Conservation (phyloP, 176 grass and related monocot genomes). For the Oryza nivara region DNA sequence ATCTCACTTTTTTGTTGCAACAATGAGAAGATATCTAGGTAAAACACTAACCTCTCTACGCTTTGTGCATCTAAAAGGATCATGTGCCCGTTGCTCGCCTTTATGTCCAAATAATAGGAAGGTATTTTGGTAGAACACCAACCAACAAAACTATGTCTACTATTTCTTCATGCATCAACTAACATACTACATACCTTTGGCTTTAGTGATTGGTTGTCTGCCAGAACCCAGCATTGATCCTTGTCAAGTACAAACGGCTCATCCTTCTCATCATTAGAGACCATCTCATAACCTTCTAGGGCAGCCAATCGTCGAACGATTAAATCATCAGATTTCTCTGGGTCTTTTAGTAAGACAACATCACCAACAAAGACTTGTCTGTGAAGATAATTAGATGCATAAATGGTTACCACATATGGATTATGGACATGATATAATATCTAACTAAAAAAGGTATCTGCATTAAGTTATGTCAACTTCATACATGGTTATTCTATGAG, state of each 20-base stretch:
- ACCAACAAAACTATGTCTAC: not conserved
- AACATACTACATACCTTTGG: constrained; percentile 65
- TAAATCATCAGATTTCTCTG: constrained; percentile 70
- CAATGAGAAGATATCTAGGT: not conserved
- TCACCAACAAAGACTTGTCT: constrained; percentile 93
- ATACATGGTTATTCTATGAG: not conserved
- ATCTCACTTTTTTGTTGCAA: not conserved
- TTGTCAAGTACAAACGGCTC: constrained; percentile 82
- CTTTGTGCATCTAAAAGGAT: not conserved
- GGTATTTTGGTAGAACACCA: not conserved
- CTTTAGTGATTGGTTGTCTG: constrained; percentile 76
- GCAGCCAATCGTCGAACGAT: constrained; percentile 80
- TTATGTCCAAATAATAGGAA: not conserved
- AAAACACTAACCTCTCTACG: not conserved
- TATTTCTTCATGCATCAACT: not conserved
- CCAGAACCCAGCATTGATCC: constrained; percentile 83
- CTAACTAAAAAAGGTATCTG: not conserved
- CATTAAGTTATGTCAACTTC: constrained; percentile 9
- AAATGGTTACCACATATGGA: not conserved
- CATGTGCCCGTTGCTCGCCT: not conserved
- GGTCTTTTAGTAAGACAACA: constrained; percentile 83
- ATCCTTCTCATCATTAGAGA: constrained; percentile 81
- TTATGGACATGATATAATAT: not conserved
- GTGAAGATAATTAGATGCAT: constrained; percentile 38
- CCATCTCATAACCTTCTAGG: constrained; percentile 85